Percentiles rank a stretch among this genome's conserved stretches.
Evolutionary conservation across 73 alveolate genomes (phyloP).

Genomic region (Tetrahymena thermophila): DNA sequence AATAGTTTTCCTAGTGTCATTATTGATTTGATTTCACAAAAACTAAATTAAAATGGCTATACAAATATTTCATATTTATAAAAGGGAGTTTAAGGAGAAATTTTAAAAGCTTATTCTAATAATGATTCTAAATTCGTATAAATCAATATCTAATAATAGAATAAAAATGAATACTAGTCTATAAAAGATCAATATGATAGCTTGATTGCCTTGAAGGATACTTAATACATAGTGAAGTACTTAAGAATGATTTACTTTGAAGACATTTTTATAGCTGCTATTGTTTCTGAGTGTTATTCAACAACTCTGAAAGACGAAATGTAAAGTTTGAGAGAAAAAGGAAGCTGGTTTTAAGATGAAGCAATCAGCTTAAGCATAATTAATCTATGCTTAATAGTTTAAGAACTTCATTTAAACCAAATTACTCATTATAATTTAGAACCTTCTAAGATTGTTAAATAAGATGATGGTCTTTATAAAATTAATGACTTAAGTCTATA

Average conservation of each 20-base stretch:
- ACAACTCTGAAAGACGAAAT: not conserved
- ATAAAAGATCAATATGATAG: not conserved
- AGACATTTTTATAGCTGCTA: not conserved
- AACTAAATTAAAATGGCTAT: not conserved
- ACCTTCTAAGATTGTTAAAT: not conserved
- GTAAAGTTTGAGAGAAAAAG: not conserved
- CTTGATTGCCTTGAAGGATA: not conserved
- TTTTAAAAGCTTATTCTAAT: not conserved
- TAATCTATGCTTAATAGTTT: not conserved
- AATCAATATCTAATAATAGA: not conserved
- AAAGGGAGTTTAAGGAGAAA: not conserved
- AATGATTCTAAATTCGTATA: not conserved
- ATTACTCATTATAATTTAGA: not conserved
- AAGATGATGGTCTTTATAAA: not conserved
- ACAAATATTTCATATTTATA: not conserved
- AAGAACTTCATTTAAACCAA: not conserved
- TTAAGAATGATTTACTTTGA: not conserved
- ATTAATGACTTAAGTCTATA: not conserved
- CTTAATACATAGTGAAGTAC: not conserved
- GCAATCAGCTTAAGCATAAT: not conserved
- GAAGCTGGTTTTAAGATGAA: not conserved
- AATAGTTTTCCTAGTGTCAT: not conserved
- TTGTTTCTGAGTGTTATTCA: not conserved
- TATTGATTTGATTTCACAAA: not conserved
- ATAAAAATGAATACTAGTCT: not conserved